These are phyloP conservation scores for Erigeron philadelphicus DNA, from an alignment of 140 eudicot genomes.

Conservation along the genomic window DNA sequence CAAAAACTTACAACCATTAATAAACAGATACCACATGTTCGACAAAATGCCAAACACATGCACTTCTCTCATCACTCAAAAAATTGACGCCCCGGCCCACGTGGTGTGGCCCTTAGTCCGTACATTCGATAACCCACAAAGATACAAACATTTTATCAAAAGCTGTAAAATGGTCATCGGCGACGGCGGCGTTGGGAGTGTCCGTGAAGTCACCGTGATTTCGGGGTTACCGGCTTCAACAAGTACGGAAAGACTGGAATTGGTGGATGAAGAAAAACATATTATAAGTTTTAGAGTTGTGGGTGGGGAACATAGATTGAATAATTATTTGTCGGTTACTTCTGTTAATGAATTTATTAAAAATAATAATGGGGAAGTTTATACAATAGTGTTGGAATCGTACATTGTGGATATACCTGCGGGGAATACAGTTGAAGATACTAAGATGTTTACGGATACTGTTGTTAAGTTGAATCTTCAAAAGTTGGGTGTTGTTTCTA, in stretches of 20 bases:
- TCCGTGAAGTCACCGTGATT: slow-evolving; percentile 77
- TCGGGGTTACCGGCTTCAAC: slow-evolving; percentile 95
- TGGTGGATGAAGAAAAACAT: slow-evolving; percentile 58
- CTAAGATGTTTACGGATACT: slow-evolving; percentile 88
- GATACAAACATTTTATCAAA: slow-evolving; percentile 90
- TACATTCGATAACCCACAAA: slow-evolving; percentile 76
- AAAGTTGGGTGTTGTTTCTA: slow-evolving; percentile 71
- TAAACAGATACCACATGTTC: slow-evolving; percentile 61
- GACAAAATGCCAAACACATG: slow-evolving; percentile 66
- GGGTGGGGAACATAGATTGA: slow-evolving; percentile 82
- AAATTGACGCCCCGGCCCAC: slow-evolving; percentile 73
- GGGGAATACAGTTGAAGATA: slow-evolving; percentile 83
- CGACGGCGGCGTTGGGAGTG: slow-evolving; percentile 70
- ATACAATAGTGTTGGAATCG: slow-evolving; percentile 77
- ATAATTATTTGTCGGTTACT: slow-evolving; percentile 75
- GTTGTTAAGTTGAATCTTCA: slow-evolving; percentile 83
- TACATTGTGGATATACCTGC: slow-evolving; percentile 86
- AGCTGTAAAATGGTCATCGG: slow-evolving; percentile 56
- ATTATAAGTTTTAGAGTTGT: slow-evolving; percentile 77
- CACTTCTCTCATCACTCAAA: slow-evolving; percentile 79
- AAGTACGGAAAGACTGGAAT: slow-evolving; percentile 75
- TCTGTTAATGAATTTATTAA: slow-evolving; percentile 63
- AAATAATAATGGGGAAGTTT: slow-evolving; percentile 29
- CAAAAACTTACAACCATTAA: slow-evolving; percentile 48
- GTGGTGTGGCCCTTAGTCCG: slow-evolving; percentile 80